These are phyloP conservation scores for Helianthus tuberosus DNA, from an alignment of 129 eudicot genomes.

Conservation along the genomic window DNA sequence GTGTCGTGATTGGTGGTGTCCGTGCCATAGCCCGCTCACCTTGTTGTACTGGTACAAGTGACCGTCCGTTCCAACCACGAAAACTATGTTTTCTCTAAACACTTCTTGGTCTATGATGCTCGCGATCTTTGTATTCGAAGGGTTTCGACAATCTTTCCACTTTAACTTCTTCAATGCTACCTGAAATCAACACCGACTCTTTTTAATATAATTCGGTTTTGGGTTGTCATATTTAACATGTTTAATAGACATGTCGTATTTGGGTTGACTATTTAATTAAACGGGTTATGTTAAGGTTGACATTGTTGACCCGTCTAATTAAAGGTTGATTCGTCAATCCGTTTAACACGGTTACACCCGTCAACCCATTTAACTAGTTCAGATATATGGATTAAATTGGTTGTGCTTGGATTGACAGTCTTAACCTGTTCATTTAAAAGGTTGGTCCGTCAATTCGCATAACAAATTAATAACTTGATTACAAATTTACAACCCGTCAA, in stretches of 20 bases:
- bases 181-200: slow-evolving; percentile 25
- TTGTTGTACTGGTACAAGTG: slow-evolving; percentile 85
- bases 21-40: slow-evolving; percentile 84
- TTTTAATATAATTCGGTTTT: background rate
- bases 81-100: slow-evolving; percentile 74
- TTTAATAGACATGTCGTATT: no score
- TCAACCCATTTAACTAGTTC: no score
- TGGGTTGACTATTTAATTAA: no score
- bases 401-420: no score
- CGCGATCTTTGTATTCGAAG: slow-evolving; percentile 59
- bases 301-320: no score
- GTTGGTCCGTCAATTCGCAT: background rate
- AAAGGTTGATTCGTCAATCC: no score
- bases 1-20: slow-evolving; percentile 80
- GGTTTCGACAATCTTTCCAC: slow-evolving; percentile 88
- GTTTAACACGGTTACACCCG: no score
- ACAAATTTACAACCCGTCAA: background rate
- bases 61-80: slow-evolving; percentile 67
- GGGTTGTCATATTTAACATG: background rate
- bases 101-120: slow-evolving; percentile 80
- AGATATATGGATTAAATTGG: background rate
- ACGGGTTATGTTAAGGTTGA: no score
- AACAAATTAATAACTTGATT: no score
- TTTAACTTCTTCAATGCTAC: slow-evolving; percentile 77
- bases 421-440: background rate